Evolutionary conservation across 805 yeast species (phyloP).

Genomic region (Cyberlindnera mycetangii): DNA sequence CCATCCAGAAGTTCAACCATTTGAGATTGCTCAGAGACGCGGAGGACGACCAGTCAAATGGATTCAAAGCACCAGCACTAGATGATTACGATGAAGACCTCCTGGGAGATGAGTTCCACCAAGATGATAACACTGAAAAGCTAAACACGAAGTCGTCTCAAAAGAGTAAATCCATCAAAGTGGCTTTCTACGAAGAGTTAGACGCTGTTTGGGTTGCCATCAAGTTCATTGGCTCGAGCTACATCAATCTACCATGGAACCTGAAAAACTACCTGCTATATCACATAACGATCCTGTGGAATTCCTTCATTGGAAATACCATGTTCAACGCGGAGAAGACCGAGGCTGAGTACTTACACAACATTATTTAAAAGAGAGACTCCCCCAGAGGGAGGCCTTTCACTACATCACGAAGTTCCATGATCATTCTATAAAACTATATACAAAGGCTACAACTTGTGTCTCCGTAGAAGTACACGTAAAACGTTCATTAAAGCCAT

Average conservation of each 20-base stretch:
- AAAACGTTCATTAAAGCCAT: not conserved
- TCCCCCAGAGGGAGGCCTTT: not conserved
- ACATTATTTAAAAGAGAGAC: slow-evolving; percentile 13
- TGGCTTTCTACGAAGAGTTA: slow-evolving; percentile 50
- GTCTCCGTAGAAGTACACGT: not conserved
- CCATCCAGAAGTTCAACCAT: slow-evolving; percentile 67
- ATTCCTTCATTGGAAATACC: slow-evolving; percentile 60
- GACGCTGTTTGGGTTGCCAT: slow-evolving; percentile 56
- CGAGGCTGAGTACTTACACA: slow-evolving; percentile 22
- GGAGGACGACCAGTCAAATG: slow-evolving; percentile 6
- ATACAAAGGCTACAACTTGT: too few species aligned
- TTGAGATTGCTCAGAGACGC: slow-evolving; percentile 37
- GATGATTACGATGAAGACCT: slow-evolving; percentile 1
- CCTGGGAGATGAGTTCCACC: not conserved
- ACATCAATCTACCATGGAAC: slow-evolving; percentile 65
- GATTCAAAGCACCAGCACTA: not conserved
- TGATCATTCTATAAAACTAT: not conserved
- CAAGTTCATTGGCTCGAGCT: slow-evolving; percentile 61
- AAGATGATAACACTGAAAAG: not conserved
- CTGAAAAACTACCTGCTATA: slow-evolving; percentile 48
- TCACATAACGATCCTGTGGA: slow-evolving; percentile 63
- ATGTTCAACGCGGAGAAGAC: slow-evolving; percentile 27
- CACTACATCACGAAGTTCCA: not conserved
- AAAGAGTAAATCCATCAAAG: slow-evolving; percentile 22
- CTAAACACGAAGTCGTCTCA: not conserved